Conservation (phyloP, 2,329 filamentous ascomycete species). For the Beauveria caledonica region DNA sequence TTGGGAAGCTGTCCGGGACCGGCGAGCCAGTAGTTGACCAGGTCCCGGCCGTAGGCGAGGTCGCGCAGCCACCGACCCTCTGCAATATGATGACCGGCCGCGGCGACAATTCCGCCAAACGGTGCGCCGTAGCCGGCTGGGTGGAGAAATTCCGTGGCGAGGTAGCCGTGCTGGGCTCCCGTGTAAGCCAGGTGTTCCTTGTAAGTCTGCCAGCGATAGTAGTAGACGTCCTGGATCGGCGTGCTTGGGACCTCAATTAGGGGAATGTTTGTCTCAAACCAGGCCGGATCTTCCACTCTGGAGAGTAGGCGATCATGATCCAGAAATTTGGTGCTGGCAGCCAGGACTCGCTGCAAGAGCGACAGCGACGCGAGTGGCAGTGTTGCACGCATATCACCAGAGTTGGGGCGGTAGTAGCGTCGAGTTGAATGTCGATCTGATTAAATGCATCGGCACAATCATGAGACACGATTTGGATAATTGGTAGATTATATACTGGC, state of each 20-base stretch:
- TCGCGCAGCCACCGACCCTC: slow-evolving; percentile 33
- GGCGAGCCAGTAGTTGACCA: slow-evolving; percentile 17
- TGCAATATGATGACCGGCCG: slow-evolving; percentile 30
- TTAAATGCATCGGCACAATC: neutral
- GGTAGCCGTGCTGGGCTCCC: slow-evolving; percentile 31
- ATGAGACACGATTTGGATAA: neutral
- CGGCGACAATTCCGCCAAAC: slow-evolving; percentile 16
- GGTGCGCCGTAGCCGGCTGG: slow-evolving; percentile 22
- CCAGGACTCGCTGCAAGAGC: neutral
- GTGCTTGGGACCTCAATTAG: slow-evolving; percentile 32
- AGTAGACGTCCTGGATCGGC: slow-evolving; percentile 35
- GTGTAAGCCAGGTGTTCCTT: slow-evolving; percentile 34
- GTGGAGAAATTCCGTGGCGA: slow-evolving; percentile 35
- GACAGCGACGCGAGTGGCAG: neutral
- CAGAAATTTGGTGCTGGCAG: slow-evolving; percentile 15
- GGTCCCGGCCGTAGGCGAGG: slow-evolving; percentile 29
- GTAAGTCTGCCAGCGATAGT: slow-evolving; percentile 34
- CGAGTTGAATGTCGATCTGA: neutral
- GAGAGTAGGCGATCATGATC: slow-evolving; percentile 17
- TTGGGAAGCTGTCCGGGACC: slow-evolving; percentile 15
- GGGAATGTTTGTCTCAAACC: slow-evolving; percentile 31
- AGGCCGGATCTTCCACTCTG: slow-evolving; percentile 17
- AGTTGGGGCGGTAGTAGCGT: neutral
- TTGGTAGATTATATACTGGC: neutral
- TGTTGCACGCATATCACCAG: neutral